Evolutionary conservation across 768 basidiomycete genomes (phyloP).

Genomic region (Panaeolus papilionaceus): DNA sequence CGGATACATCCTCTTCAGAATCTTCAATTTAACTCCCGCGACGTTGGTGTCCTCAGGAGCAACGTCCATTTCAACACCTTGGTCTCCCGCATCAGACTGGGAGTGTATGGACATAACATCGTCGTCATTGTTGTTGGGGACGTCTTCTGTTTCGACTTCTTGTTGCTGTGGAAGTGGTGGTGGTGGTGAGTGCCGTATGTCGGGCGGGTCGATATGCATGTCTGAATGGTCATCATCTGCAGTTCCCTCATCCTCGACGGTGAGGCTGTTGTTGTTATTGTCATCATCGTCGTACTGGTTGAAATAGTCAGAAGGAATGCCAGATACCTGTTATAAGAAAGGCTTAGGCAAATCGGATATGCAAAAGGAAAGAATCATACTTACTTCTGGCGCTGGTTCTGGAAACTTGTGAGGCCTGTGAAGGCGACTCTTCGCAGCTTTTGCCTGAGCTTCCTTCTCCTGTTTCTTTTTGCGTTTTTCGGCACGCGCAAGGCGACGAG

Average conservation of each 20-base stretch:
- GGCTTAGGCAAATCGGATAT: not conserved
- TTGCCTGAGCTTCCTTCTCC: conserved; percentile 25
- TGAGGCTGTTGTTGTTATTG: conserved; percentile 1
- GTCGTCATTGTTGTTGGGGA: conserved; percentile 1
- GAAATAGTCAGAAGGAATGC: conserved; percentile 21
- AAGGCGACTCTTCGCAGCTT: conserved; percentile 23
- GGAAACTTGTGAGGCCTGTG: conserved; percentile 16
- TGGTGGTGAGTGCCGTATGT: not conserved
- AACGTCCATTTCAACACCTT: not conserved
- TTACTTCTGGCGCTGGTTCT: conserved; percentile 10
- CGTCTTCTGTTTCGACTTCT: conserved; percentile 13
- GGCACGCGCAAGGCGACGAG: conserved; percentile 34
- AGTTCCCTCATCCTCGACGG: not conserved
- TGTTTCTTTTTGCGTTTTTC: conserved; percentile 27
- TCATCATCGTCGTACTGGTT: conserved; percentile 10
- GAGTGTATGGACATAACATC: conserved; percentile 6
- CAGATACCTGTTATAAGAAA: not conserved
- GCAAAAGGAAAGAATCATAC: not conserved
- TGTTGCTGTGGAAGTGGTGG: conserved; percentile 1
- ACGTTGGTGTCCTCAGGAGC: not conserved
- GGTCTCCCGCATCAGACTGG: not conserved
- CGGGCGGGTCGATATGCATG: conserved; percentile 7
- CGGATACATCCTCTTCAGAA: conserved; percentile 10
- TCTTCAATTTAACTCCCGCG: not conserved
- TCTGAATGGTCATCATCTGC: not conserved